These are phyloP conservation scores for Emydomyces testavorans DNA, from an alignment of 2,329 filamentous ascomycete genomes.

Conservation along the genomic window DNA sequence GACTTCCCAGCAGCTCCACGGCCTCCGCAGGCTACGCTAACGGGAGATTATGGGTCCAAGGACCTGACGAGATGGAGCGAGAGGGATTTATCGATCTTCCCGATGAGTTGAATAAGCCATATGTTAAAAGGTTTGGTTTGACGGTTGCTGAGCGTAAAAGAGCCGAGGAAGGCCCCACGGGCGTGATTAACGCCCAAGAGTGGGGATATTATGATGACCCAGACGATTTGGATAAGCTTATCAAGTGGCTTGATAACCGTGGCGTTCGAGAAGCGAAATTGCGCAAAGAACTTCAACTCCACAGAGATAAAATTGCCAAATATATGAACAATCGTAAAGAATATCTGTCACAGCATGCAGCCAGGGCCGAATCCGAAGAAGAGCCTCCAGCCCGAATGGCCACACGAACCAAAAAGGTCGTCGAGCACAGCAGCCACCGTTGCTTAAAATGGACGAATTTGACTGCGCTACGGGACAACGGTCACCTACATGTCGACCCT, in stretches of 20 bases:
- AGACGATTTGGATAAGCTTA: slow-evolving; percentile 62
- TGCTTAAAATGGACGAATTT: slow-evolving; percentile 55
- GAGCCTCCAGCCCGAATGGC: slow-evolving; percentile 45
- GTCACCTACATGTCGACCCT: slow-evolving; percentile 50
- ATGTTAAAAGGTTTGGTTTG: slow-evolving; percentile 64
- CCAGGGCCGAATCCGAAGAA: slow-evolving; percentile 40
- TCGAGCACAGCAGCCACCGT: slow-evolving; percentile 41
- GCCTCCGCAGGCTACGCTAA: slow-evolving; percentile 82
- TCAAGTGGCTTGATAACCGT: slow-evolving; percentile 78
- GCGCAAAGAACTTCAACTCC: slow-evolving; percentile 70
- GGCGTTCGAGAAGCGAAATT: slow-evolving; percentile 79
- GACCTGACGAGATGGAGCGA: slow-evolving; percentile 77
- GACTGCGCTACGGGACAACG: slow-evolving; percentile 46
- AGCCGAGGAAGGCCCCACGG: slow-evolving; percentile 65
- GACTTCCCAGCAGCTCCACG: slow-evolving; percentile 78
- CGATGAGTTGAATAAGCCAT: slow-evolving; percentile 59
- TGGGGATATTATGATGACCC: slow-evolving; percentile 89
- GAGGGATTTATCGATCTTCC: slow-evolving; percentile 74
- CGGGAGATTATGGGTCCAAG: slow-evolving; percentile 91
- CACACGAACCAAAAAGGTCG: slow-evolving; percentile 51
- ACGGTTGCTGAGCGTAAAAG: slow-evolving; percentile 77
- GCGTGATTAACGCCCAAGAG: slow-evolving; percentile 53
- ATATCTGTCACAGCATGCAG: slow-evolving; percentile 51
- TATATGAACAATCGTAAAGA: slow-evolving; percentile 70
- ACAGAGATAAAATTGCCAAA: slow-evolving; percentile 60